Evolutionary conservation across 225 moss, liverwort and hornwort genomes (phyloP).

Genomic region (Polytrichum formosum): DNA sequence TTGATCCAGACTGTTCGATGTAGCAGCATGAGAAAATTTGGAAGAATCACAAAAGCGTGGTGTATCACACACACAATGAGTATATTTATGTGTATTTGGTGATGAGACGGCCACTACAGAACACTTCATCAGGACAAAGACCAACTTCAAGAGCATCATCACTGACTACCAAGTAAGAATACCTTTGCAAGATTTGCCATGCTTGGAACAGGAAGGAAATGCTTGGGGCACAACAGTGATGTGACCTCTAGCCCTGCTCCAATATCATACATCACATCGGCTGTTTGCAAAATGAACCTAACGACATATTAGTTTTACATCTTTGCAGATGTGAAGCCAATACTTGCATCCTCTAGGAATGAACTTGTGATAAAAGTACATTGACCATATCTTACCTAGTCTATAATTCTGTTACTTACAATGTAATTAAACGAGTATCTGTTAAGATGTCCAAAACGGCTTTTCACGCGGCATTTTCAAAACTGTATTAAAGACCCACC

Average conservation of each 20-base stretch:
- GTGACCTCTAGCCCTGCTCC: constrained; percentile 94
- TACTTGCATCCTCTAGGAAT: too few relatives aligned
- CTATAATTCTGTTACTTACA: too few relatives aligned
- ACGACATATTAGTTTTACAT: too few relatives aligned
- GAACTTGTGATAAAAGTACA: too few relatives aligned
- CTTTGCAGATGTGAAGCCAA: too few relatives aligned
- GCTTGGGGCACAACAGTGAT: constrained; percentile 85
- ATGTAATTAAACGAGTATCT: too few relatives aligned
- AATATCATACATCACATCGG: constrained; percentile 91
- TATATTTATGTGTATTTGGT: not conserved
- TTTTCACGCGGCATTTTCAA: too few relatives aligned
- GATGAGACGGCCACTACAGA: not conserved
- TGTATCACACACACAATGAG: constrained; percentile 11
- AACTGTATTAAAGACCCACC: constrained; percentile 20
- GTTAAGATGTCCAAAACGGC: too few relatives aligned
- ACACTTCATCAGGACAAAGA: not conserved
- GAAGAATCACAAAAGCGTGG: too few relatives aligned
- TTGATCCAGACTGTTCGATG: too few relatives aligned
- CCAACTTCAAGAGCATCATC: not conserved
- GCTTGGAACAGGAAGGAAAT: constrained; percentile 90
- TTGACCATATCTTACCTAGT: too few relatives aligned
- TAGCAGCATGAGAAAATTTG: too few relatives aligned
- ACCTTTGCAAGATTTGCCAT: constrained; percentile 98
- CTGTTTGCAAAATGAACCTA: constrained; percentile 11
- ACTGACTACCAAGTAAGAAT: not conserved